Base-by-base conservation (phyloP, 805 yeast species). In the Cyberlindnera japonica region DNA sequence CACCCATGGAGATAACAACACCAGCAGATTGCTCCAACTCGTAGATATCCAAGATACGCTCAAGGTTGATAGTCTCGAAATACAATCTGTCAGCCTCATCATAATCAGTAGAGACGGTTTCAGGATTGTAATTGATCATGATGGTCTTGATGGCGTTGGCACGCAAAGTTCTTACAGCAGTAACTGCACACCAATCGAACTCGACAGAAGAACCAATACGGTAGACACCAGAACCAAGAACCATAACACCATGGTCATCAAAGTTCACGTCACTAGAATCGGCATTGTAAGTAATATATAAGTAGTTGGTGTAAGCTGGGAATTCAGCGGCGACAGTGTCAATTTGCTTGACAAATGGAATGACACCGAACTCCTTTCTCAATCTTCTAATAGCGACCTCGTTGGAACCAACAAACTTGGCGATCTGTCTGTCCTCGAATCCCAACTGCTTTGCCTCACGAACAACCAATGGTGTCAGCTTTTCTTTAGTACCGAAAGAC, bases 151-250 rank as follows among this genome's bases (percentile, higher is more conserved):
- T 82, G 49, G 95, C 95, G 41, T 79, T 72, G 38, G 79, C 83
- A 64, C 99, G 80, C 56, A 91, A 79, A 31, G 97, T 89, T 63
- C 97, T 81, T 41, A 95, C 96, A 43, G 99, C 84, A 49, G 93
- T 78, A 48, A 91, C 99, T 41, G 98, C 99, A 75, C 99, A 91
- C 99, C 99, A 91, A 66, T 91, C 99, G 58, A 91, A 91, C 70
- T 93, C 99, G 40, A 91, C 99, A 23, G 97, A 89, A 2, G 97
- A 90, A 45, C 99, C 99, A 63, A 91, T 91, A 67, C 99, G 80
- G 77, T 91, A 91, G 38, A 93, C 99, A 72, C 99, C 98, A 13
- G 97, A 89, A 40, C 98, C 99, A 54, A 91, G 74, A 29, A 91
- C 98, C 79, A 93, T 71, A 45, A 93, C 83, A 60, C 98, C 98